phyloP scores from a whole-genome alignment of 2,329 filamentous ascomycete genomes.

The Aschersonia sp. region DNA sequence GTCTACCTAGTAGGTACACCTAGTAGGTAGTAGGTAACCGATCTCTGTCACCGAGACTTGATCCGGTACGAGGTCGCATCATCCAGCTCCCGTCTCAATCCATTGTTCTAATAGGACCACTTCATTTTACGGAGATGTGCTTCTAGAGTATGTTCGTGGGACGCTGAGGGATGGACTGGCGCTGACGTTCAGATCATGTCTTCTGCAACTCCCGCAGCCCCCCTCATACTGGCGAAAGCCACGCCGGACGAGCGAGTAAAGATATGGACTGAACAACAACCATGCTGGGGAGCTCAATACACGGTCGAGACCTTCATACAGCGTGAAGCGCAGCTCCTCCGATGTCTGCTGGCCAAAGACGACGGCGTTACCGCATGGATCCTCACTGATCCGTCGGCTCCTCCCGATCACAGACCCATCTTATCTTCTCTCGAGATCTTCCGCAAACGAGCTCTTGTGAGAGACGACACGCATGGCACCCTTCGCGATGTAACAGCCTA shows the following conservation, averaged over 20 bases:
- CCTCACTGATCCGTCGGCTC: conserved; percentile 27
- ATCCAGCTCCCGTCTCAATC: too few relatives aligned
- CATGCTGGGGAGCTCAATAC: conserved; percentile 45
- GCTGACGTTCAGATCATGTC: too few relatives aligned
- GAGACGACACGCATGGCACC: conserved; percentile 15
- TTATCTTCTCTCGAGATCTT: conserved; percentile 51
- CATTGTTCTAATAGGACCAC: too few relatives aligned
- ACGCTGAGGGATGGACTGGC: too few relatives aligned
- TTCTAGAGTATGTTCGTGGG: too few relatives aligned
- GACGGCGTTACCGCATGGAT: conserved; percentile 51
- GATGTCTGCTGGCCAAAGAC: conserved; percentile 40
- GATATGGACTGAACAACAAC: conserved; percentile 41
- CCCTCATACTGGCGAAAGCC: conserved; percentile 34
- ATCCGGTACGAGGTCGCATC: too few relatives aligned
- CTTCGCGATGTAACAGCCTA: conserved; percentile 46
- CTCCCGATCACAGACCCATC: conserved; percentile 31
- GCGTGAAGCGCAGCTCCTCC: conserved; percentile 43
- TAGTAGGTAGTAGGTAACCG: too few relatives aligned
- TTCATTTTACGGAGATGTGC: too few relatives aligned
- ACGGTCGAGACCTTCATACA: conserved; percentile 39
- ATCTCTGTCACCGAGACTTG: too few relatives aligned
- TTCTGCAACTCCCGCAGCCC: not conserved
- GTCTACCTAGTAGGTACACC: too few relatives aligned
- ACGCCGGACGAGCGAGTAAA: conserved; percentile 37
- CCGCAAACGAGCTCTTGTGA: conserved; percentile 40